Base-by-base conservation (phyloP, 768 basidiomycete genomes). In the Termitomyces eurrhizus region DNA sequence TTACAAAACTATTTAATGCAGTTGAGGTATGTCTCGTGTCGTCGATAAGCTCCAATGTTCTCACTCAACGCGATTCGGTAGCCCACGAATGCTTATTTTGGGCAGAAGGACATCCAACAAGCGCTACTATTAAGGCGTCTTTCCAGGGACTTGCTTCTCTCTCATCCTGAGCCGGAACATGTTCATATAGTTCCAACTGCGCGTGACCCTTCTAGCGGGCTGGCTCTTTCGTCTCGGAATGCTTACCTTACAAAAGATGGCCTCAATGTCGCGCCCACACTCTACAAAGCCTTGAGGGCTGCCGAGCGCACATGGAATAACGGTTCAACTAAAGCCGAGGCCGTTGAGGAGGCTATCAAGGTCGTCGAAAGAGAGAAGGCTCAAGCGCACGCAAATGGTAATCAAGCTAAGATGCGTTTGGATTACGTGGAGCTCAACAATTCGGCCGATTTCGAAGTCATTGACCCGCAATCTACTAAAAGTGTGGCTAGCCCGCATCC, bases 81-180 rank as follows among this genome's bases (percentile, higher is more conserved):
- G 94, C 96, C 96, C 6, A 92, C 91, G 49, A 85, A 88, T 64
- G 87, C 91, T 24, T 98, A 98, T 73, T 97, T 99, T 63, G 96
- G 97, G 1, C 95, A 98, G 74, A 98, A 98, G 71, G 96, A 98
- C 70, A 97, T 99, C 57, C 97, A 99, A 69, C 97, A 99, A 71
- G 93, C 91, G 0, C 77, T 98, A 16, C 75, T 99, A 49, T 79
- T 98, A 36, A 88, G 89, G 37, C 84, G 87, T 4, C 78, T 98
- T 73, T 81, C 82, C 56, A 77, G 80, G 33, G 97, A 99, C 72
- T 78, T 97, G 6, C 83, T 96, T 11, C 72, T 94, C n/a, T 76
- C 89, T 7, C 81, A 92, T 69, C 97, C 97, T 0, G 76, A 82
- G 11, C 76, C 88, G 0, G 75, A 83, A 32, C 84, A 87, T 67